Evolutionary conservation across 441 rosid genomes (phyloP), one percentile per base, ranked within the genome.

Genomic region (Gossypium trilobum): DNA sequence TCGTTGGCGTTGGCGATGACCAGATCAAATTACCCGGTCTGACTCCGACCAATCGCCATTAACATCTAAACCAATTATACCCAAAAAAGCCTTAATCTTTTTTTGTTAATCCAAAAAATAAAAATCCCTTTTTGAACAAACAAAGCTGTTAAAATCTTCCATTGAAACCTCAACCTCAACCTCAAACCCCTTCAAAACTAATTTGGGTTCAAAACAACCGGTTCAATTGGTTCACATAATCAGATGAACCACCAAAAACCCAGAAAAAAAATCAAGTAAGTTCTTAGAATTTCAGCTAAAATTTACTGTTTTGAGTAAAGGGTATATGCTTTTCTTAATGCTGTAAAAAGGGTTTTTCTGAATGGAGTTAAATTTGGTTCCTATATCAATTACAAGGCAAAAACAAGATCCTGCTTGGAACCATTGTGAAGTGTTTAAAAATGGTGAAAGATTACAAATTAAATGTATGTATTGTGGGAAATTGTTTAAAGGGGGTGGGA

Each of bases 401-500:
- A 95, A 92, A 60, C 89, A 87, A 22, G 99, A 95, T 78, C 80
- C 85, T 60, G 99, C 96, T 1, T 95, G 98, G 98, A 83, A 84
- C 44, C 91, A 92, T 69, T 93, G 95, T 73, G 86, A 85, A 58
- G 83, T 82, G 78, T 84, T 83, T 56, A 85, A 85, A 71, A 79
- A 79, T 71, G 92, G 86, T 5, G 90, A 86, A 3, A 80, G 87
- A 75, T 74, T 86, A 5, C 96, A 89, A 74, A 84, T 95, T 73
- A 87, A 83, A 81, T 95, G 99, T 59, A 62, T 87, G 36, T 92
- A 92, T 74, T 92, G 97, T 73, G 71, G 73, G 1, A 95, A 92
- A 78, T 46, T 92, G 77, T 91, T 93, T 39, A 95, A 90, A 84
- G 99, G 99, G 64, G 99, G 98, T 33, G 98, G 99, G 2, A 92